Base-by-base conservation (phyloP, 192 early-diverging fungal genomes). In the Haplosporangium gracile region DNA sequence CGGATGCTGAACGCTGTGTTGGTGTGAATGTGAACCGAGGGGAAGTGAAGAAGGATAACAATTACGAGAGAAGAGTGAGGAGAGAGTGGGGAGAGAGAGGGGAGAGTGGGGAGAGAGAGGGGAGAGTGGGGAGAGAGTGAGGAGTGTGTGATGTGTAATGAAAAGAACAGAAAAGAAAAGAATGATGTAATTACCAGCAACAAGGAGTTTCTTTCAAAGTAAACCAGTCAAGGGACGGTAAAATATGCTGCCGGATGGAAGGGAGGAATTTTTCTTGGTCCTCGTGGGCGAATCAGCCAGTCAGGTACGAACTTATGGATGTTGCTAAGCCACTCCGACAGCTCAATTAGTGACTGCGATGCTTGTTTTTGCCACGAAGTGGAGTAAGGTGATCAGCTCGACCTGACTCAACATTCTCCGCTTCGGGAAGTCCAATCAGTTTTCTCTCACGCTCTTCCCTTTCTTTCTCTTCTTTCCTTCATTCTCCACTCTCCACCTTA, bases 391-490 rank as follows among this genome's bases (percentile, higher is more conserved):
- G 47, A 75, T 38, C 51, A 49, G 32, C 51, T 53, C 20, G n/a
- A 15, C 47, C 22, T 53, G 47, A 75, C 73, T 65, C 60, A 65
- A 32, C 26, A 8, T 9, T 32, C 29, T 29, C 60, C 60, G 32
- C 60, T 65, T 65, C 60, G 60, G 60, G 60, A 65, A 65, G 26
- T 51, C 20, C 10, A 32, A 4, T 32, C 60, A 26, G 10, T 65
- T 60, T 65, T 65, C 60, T 65, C 60, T 65, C 60, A 65, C 60
- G 60, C 36, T 76, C 57, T 65, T 15, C 26, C 40, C 18, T 26
- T 24, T 69, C 32, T 2, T 43, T 69, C 29, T 13, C 43, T 53
- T 42, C 60, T 73, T n/a, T 32, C 42, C 49, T 51, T 36, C 36
- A 36, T 36, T 51, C 49, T 51, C 49, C 53, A 13, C 80, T 10